phyloP scores from a whole-genome alignment of 495 filamentous ascomycete genomes.

The Annulohypoxylon moriforme region DNA sequence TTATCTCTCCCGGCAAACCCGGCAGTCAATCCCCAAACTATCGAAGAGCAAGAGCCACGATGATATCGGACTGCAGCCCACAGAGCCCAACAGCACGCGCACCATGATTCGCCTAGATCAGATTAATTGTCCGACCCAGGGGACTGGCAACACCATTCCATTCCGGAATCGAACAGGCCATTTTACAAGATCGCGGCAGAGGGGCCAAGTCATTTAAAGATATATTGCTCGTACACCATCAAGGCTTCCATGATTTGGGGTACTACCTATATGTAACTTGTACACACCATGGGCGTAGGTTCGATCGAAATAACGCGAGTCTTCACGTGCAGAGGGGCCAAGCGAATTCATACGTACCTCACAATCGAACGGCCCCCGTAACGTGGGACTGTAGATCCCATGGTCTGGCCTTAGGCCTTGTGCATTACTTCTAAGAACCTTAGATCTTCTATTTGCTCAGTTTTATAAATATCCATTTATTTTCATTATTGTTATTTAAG shows the following conservation, averaged over 20 bases:
- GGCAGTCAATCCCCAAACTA: conserved; percentile 3
- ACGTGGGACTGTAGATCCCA: conserved; percentile 33
- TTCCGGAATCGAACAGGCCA: conserved; percentile 5
- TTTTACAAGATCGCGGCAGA: conserved; percentile 10
- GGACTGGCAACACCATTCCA: conserved; percentile 9
- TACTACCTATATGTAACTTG: conserved; percentile 1
- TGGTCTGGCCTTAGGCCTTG: conserved; percentile 14
- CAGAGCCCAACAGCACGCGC: neutral
- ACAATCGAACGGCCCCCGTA: conserved; percentile 2
- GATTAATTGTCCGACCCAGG: conserved; percentile 30
- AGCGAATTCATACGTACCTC: neutral
- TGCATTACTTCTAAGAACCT: conserved; percentile 4
- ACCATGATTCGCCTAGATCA: conserved; percentile 27
- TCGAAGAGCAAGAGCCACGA: neutral
- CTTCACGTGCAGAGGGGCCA: conserved; percentile 26
- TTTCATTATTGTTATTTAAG: neutral
- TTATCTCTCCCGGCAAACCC: conserved; percentile 15
- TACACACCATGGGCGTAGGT: neutral
- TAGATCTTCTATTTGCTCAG: neutral
- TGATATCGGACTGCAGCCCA: conserved; percentile 7
- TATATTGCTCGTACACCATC: conserved; percentile 39
- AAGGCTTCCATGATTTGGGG: conserved; percentile 21
- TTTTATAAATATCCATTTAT: neutral
- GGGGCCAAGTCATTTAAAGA: conserved; percentile 36
- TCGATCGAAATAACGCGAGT: conserved; percentile 36